Base-by-base conservation (phyloP, 2,329 filamentous ascomycete genomes). In the Cercospora citrullina region DNA sequence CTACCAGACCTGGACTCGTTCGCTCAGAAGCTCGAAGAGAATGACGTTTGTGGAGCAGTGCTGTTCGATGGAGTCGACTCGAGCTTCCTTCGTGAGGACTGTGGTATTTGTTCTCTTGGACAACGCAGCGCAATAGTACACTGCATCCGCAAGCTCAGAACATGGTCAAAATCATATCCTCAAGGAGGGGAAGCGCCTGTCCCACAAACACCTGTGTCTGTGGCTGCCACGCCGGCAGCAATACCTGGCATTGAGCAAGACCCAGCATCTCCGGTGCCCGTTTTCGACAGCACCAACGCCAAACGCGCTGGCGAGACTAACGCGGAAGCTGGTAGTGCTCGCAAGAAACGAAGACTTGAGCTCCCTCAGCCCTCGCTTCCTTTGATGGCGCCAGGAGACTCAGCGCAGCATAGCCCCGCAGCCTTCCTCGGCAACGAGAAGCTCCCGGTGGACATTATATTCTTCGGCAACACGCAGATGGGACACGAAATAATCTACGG, bases 21-120 rank as follows among this genome's bases (percentile, higher is more conserved):
- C 3, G 86, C 88, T 66, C 75, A 76, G 21, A 81, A 80, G 4
- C 78, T 96, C 5, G 81, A 84, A 6, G 84, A 89, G 1, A 84
- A 92, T 64, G 84, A 89, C 7, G 82, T 94, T 5, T 87, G 89
- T 64, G 92, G 92, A 1, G 82, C 87, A 55, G 83, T 85, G 0
- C 82, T 94, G 0, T 80, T 94, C n/a, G 68, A 60, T 1, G 87
- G 85, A 26, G 81, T 85, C 36, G 79, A 85, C 23, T 81, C 81
- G 45, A 70, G 75, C 2, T 79, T 81, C 0, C 79, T 88, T 14
- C 78, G 82, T 12, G 83, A 88, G 36, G 85, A 86, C 6, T 81
- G 92, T 18, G 85, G 83, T 1, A 80, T 94, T 64, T 84, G 78
- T 45, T 82, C 84, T 4, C 78, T 88, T 21, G 86, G 86, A 2